Conservation (phyloP, 768 basidiomycete genomes). For the Termitomyces eurrhizus region DNA sequence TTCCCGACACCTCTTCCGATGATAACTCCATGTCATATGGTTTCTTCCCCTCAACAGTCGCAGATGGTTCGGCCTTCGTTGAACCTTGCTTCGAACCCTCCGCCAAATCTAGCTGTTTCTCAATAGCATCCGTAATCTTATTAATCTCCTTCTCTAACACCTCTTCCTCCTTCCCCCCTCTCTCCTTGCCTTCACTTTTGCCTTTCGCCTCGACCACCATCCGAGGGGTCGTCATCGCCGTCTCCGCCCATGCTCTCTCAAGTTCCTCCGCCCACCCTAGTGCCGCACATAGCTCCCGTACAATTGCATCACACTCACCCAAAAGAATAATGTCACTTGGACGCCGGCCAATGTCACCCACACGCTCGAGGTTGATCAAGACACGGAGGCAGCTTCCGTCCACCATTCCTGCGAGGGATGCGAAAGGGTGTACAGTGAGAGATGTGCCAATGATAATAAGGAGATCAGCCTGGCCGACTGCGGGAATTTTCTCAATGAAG, state of each 20-base stretch:
- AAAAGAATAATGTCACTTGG: conserved; percentile 60
- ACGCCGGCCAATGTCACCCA: conserved; percentile 58
- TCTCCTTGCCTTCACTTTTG: conserved; percentile 17
- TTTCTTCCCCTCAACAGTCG: not conserved
- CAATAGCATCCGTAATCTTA: conserved; percentile 29
- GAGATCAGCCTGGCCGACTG: conserved; percentile 69
- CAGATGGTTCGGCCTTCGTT: not conserved
- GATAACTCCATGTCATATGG: not conserved
- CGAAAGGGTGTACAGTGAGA: conserved; percentile 84
- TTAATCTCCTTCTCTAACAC: conserved; percentile 28
- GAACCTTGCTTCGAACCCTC: not conserved
- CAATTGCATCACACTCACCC: conserved; percentile 68
- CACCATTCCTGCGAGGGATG: conserved; percentile 63
- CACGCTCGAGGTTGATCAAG: conserved; percentile 84
- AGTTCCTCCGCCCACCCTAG: conserved; percentile 77
- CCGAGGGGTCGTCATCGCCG: conserved; percentile 23
- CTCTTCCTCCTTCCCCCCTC: conserved; percentile 14
- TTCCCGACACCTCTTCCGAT: not conserved
- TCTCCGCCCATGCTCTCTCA: conserved; percentile 49
- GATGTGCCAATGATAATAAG: conserved; percentile 92
- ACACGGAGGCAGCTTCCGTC: conserved; percentile 64
- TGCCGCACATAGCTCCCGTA: conserved; percentile 55
- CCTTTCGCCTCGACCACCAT: conserved; percentile 19
- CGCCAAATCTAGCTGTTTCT: conserved; percentile 22
- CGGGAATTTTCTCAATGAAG: conserved; percentile 57